phyloP scores from a whole-genome alignment of 1,284 basidiomycete species.

The Mycosarcoma maydis region DNA sequence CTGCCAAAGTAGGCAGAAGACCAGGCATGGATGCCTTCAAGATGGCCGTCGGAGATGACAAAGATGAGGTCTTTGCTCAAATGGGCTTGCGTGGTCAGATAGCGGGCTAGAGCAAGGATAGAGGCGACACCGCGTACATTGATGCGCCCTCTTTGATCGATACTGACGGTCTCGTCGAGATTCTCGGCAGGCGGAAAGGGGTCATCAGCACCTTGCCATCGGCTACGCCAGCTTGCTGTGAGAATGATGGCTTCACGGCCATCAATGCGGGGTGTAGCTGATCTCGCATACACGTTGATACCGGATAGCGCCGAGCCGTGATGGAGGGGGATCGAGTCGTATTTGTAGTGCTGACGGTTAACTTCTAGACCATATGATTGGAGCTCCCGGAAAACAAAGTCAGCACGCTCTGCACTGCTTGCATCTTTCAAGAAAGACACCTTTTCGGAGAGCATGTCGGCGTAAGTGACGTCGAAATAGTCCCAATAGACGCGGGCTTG shows the following conservation, averaged over 20 bases:
- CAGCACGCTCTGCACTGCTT: constrained; percentile 33
- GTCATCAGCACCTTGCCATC: constrained; percentile 39
- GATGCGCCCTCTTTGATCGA: constrained; percentile 69
- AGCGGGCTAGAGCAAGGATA: constrained; percentile 82
- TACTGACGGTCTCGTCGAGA: neutral
- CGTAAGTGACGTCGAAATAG: constrained; percentile 52
- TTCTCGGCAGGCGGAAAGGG: constrained; percentile 20
- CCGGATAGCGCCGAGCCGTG: constrained; percentile 68
- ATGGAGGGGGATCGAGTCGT: neutral
- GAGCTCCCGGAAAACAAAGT: constrained; percentile 46
- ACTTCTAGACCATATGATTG: constrained; percentile 48
- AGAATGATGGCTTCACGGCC: constrained; percentile 80
- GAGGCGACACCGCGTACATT: constrained; percentile 89
- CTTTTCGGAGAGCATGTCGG: constrained; percentile 52
- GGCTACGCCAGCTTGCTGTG: constrained; percentile 68
- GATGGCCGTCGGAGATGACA: constrained; percentile 85
- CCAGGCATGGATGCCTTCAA: constrained; percentile 93
- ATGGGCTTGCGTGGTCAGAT: constrained; percentile 71
- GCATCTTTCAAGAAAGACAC: constrained; percentile 15
- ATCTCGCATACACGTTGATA: constrained; percentile 82
- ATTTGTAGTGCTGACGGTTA: constrained; percentile 26
- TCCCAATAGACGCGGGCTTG: constrained; percentile 54
- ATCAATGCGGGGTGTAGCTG: constrained; percentile 83
- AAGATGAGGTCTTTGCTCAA: constrained; percentile 79
- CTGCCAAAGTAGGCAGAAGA: constrained; percentile 81